These are phyloP conservation scores for Pichia sporocuriosa DNA, from an alignment of 805 yeast species.

Conservation along the genomic window DNA sequence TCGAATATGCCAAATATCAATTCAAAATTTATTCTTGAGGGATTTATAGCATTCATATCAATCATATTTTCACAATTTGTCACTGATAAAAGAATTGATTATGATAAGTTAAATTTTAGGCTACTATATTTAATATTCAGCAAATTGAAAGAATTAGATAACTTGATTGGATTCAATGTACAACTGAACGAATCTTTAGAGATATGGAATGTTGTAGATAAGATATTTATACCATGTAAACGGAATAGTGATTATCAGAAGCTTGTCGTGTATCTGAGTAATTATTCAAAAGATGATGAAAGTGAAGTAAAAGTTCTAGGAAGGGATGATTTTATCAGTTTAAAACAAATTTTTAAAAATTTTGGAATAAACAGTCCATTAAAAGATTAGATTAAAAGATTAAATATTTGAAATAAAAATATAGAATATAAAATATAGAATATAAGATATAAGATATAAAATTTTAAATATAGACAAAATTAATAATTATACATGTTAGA, in stretches of 20 bases:
- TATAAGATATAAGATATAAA: not conserved
- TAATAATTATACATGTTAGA: conserved; percentile 7
- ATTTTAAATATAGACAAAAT: not conserved
- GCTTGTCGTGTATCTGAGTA: conserved; percentile 4
- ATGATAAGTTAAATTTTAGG: conserved; percentile 14
- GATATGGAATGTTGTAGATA: conserved; percentile 9
- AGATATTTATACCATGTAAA: conserved; percentile 10
- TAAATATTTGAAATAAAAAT: too few species aligned
- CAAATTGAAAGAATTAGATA: conserved; percentile 13
- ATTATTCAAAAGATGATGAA: not conserved
- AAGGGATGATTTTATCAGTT: conserved; percentile 1
- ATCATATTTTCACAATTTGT: conserved; percentile 20
- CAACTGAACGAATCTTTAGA: conserved; percentile 20
- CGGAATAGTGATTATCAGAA: not conserved
- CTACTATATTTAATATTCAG: conserved; percentile 13
- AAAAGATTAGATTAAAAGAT: not conserved
- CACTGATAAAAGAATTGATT: conserved; percentile 1
- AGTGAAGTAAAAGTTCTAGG: not conserved
- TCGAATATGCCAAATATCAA: too few species aligned
- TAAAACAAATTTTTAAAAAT: not conserved
- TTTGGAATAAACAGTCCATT: not conserved
- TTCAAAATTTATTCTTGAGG: conserved; percentile 22
- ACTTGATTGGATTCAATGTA: conserved; percentile 4
- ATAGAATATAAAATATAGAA: not conserved
- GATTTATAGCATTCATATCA: conserved; percentile 21